phyloP scores from a whole-genome alignment of 2,329 filamentous ascomycete species.

The Rhynchosporium secalis region DNA sequence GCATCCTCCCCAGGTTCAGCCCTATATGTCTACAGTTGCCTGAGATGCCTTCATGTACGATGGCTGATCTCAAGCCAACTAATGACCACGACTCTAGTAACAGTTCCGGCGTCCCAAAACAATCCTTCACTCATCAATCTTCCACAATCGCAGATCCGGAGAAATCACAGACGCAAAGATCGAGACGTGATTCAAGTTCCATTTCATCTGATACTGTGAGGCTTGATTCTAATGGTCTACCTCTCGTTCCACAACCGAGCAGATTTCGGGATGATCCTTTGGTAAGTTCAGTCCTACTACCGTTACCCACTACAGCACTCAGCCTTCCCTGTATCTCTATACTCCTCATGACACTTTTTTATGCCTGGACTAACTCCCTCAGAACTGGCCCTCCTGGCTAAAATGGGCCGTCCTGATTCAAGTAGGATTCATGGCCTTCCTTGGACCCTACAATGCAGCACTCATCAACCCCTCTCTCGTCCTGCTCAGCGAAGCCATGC shows the following conservation, averaged over 20 bases:
- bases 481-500: slow-evolving; percentile 32
- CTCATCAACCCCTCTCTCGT: slow-evolving; percentile 38
- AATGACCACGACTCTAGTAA: not conserved
- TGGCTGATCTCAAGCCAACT: slow-evolving; percentile 1
- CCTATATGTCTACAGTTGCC: not conserved
- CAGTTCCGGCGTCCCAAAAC: not conserved
- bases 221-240: slow-evolving; percentile 33
- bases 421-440: slow-evolving; percentile 38
- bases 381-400: slow-evolving; percentile 39
- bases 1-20: not conserved
- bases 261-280: slow-evolving; percentile 38
- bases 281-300: slow-evolving; percentile 19
- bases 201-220: slow-evolving; percentile 18
- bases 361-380: slow-evolving; percentile 3
- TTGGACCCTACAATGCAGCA: slow-evolving; percentile 37
- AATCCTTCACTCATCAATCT: slow-evolving; percentile 1
- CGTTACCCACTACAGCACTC: not conserved
- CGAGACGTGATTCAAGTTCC: slow-evolving; percentile 8
- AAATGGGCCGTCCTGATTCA: slow-evolving; percentile 39
- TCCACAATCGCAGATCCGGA: slow-evolving; percentile 2
- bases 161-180: slow-evolving; percentile 11
- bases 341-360: not conserved
- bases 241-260: slow-evolving; percentile 38
- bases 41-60: not conserved
- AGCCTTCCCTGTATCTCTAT: not conserved